Evolutionary conservation across 768 basidiomycete species (phyloP).

Genomic region (Psilocybe azurescens): DNA sequence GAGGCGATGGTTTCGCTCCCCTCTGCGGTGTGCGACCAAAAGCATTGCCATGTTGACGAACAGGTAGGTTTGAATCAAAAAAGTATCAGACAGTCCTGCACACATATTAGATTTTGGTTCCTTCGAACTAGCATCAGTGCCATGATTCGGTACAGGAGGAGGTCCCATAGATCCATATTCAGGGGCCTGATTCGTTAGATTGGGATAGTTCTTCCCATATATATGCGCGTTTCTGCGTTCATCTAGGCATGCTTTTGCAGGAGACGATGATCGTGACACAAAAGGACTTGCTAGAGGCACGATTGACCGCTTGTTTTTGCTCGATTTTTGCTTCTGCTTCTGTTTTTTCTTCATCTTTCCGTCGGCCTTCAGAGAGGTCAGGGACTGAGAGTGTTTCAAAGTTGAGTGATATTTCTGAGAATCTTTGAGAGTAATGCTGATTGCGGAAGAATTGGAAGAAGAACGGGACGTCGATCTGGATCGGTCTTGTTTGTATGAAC

Average conservation of each 20-base stretch:
- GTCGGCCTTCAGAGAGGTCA: constrained; percentile 14
- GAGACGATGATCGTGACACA: constrained; percentile 30
- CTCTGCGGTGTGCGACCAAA: neutral
- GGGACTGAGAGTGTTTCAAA: constrained; percentile 16
- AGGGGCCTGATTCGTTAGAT: neutral
- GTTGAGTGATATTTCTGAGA: neutral
- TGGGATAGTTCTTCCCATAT: neutral
- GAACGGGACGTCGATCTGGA: constrained; percentile 9
- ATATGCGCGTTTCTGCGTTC: constrained; percentile 12
- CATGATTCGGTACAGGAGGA: neutral
- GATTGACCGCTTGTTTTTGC: neutral
- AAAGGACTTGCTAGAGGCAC: constrained; percentile 32
- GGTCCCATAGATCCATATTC: neutral
- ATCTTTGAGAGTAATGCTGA: neutral
- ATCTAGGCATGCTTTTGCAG: constrained; percentile 6
- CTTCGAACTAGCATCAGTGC: neutral
- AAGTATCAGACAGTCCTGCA: constrained; percentile 14
- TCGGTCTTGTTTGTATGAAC: neutral
- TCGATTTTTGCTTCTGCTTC: neutral
- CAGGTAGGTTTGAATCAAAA: constrained; percentile 17
- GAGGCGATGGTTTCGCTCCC: constrained; percentile 3
- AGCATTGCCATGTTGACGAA: neutral
- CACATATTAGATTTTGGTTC: constrained; percentile 3
- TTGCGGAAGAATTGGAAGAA: constrained; percentile 11
- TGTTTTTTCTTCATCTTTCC: constrained; percentile 1